A percentile compares a stretch with the other conserved stretches of the same genome.
These are phyloP conservation scores for Bipolaris oryzae DNA, from an alignment of 2,329 filamentous ascomycete genomes.

Conservation along the genomic window DNA sequence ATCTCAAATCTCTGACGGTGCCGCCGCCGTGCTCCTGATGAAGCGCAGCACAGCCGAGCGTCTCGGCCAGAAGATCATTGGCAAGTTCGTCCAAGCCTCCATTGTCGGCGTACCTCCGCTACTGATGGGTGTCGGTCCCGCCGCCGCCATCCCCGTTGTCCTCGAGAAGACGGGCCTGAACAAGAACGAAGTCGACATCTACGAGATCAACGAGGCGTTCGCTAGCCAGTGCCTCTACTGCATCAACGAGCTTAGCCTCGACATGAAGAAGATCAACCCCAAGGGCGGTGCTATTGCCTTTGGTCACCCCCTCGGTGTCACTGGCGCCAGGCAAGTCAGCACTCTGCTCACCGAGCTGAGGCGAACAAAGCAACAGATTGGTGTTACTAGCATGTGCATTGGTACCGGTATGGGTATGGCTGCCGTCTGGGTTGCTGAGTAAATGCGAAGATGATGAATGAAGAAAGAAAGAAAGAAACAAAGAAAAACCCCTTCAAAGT, in stretches of 20 bases:
- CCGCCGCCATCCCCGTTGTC: constrained; percentile 92
- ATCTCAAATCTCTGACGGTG: constrained; percentile 90
- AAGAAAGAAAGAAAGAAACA: not conserved
- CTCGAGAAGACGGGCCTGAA: constrained; percentile 84
- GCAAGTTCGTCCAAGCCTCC: constrained; percentile 87
- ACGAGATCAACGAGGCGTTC: constrained; percentile 99
- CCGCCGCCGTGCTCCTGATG: constrained; percentile 94
- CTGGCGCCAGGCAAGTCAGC: constrained; percentile 89
- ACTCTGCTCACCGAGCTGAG: constrained; percentile 89
- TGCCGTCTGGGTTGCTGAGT: constrained; percentile 94
- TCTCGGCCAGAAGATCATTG: constrained; percentile 85
- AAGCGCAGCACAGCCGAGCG: constrained; percentile 87
- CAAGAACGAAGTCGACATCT: constrained; percentile 90
- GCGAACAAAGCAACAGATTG: constrained; percentile 82
- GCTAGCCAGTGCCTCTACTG: constrained; percentile 95
- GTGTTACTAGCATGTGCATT: constrained; percentile 94
- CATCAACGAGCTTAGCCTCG: constrained; percentile 82
- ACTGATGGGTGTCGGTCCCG: constrained; percentile 95
- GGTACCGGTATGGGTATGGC: constrained; percentile 98
- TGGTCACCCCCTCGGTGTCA: constrained; percentile 92
- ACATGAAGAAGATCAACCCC: constrained; percentile 88
- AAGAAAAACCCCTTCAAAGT: not conserved
- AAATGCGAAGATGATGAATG: constrained; percentile 40
- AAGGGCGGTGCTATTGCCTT: constrained; percentile 97
- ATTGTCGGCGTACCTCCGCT: constrained; percentile 89